Evolutionary conservation across 805 yeast genomes (phyloP).

Genomic region (Isabelozyma rhagii): DNA sequence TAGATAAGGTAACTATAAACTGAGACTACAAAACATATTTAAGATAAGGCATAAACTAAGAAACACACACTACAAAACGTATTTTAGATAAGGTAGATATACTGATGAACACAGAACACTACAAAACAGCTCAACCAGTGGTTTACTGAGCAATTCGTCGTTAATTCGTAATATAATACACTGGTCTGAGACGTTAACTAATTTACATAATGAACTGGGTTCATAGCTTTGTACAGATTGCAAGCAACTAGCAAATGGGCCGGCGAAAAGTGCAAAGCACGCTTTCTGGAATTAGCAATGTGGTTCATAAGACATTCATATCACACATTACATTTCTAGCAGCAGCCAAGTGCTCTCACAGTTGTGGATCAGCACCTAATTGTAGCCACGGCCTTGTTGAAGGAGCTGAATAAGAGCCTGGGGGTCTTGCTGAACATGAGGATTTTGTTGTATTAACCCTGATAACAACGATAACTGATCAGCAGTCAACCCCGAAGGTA

Average conservation of each 20-base stretch:
- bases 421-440: constrained; percentile 11
- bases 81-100: not conserved
- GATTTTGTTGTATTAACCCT: constrained; percentile 12
- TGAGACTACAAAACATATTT: not conserved
- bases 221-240: not conserved
- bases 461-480: constrained; percentile 10
- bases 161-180: not conserved
- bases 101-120: not conserved
- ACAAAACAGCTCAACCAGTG: not conserved
- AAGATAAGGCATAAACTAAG: too few relatives aligned
- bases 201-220: not conserved
- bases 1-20: not conserved
- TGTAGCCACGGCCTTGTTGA: constrained; percentile 5
- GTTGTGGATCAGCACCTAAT: not conserved
- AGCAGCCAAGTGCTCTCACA: too few relatives aligned
- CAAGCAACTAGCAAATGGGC: not conserved
- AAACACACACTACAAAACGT: too few relatives aligned
- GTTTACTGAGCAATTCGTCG: not conserved
- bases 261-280: too few relatives aligned
- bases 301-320: too few relatives aligned
- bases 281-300: too few relatives aligned
- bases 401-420: constrained; percentile 7
- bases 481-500: not conserved
- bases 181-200: not conserved
- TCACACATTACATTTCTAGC: too few relatives aligned